Conservation (phyloP, 306 rosid species). For the Phaseolus lunatus region DNA sequence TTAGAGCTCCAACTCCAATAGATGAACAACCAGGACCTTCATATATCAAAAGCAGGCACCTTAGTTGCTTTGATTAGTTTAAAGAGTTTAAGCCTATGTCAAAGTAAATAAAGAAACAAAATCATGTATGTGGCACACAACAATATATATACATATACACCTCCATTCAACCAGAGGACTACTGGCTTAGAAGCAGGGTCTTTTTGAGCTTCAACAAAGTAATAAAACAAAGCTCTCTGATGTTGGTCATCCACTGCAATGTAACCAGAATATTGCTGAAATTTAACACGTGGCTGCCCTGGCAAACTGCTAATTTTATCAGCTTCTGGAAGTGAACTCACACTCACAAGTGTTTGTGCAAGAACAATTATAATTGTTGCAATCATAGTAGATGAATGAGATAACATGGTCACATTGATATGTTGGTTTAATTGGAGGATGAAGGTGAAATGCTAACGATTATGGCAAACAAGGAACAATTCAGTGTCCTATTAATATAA, state of each 20-base stretch:
- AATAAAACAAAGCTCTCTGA: conserved; percentile 52
- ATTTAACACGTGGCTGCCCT: conserved; percentile 46
- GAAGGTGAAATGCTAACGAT: not conserved
- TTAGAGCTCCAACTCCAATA: conserved; percentile 69
- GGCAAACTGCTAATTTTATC: conserved; percentile 50
- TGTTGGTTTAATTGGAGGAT: not conserved
- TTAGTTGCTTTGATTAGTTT: not conserved
- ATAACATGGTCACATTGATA: conserved; percentile 37
- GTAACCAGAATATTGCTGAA: conserved; percentile 55
- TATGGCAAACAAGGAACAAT: not conserved
- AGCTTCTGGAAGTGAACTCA: conserved; percentile 25
- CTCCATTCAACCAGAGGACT: conserved; percentile 58
- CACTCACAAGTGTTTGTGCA: not conserved
- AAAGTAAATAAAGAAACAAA: not conserved
- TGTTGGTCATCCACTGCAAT: conserved; percentile 42
- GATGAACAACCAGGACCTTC: conserved; percentile 85
- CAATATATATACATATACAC: conserved; percentile 24
- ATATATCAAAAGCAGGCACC: not conserved
- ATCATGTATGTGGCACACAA: not conserved
- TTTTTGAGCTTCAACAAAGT: conserved; percentile 51
- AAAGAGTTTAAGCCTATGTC: not conserved
- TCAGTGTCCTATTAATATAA: not conserved
- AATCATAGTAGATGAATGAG: conserved; percentile 48
- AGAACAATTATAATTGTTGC: conserved; percentile 33
- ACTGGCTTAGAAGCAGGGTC: conserved; percentile 53